Base-by-base conservation (phyloP, 2,329 filamentous ascomycete genomes). In the Aspergillus fischeri region DNA sequence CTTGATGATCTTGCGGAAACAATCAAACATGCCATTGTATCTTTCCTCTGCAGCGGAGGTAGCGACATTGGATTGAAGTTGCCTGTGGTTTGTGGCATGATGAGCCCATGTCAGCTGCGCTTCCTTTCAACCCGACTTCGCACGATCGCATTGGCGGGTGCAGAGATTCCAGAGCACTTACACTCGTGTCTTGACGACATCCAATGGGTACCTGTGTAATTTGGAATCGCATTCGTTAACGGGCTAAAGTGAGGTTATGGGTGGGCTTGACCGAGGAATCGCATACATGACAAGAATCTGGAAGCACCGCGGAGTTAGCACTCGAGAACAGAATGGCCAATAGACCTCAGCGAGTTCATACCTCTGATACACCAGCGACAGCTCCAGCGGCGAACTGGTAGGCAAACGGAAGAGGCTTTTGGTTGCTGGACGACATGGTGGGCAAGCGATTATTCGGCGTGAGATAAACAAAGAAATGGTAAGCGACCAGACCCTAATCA, bases 111-210 rank as follows among this genome's bases (percentile, higher is more conserved):
- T 35, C 45, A 54, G 38, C 24, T 28, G n/a, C 32, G 14, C 32
- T 45, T 50, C 10, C 25, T 14, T 1, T 14, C 20, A 44, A 4
- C 10, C 14, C 44, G 21, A 47, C 10, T 14, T 24, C 44, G 20
- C 44, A 24, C 2, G 44, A 47, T 17, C 32, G 32, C 32, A 38
- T 17, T 17, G 32, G 32, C 32, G 14, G 5, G 32, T 17, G 32
- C 14, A 38, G 32, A 17, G 21, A 6, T 25, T 14, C 24, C 44
- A 10, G n/a, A 63, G 61, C 63, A 75, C 87, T 83, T 85, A 94
- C 90, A 96, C 89, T 88, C 93, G 84, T 64, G 94, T 97, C 85
- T 97, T 97, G 77, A 97, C 91, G 58, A 99, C 94, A 76, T 99
- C 94, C 75, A 99, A 83, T 66, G 94, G 94, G 81, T 99, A 99